Conservation (phyloP, 352 stramenopile genomes). For the Phytophthora citricola region DNA sequence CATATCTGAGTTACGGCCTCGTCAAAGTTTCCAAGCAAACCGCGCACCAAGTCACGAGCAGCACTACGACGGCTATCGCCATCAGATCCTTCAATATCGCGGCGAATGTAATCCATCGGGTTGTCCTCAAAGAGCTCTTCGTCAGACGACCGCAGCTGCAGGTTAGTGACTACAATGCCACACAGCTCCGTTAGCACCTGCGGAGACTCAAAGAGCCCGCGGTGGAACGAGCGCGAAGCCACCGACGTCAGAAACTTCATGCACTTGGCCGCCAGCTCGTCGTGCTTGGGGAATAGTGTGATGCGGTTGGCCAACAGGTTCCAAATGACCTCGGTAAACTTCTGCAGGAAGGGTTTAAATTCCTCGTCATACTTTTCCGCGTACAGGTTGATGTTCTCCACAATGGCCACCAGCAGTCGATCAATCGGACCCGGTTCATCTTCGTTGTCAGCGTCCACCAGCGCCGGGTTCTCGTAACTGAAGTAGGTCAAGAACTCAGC, state of each 20-base stretch:
- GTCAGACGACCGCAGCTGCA: conserved; percentile 95
- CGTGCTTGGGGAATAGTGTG: conserved; percentile 92
- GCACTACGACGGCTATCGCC: conserved; percentile 96
- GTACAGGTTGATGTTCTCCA: conserved; percentile 99
- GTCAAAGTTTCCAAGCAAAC: conserved; percentile 96
- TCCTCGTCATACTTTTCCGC: conserved; percentile 99
- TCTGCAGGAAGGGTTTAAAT: conserved; percentile 95
- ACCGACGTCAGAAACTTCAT: conserved; percentile 98
- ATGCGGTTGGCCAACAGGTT: conserved; percentile 76
- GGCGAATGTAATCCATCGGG: conserved; percentile 97
- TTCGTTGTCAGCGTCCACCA: conserved; percentile 94
- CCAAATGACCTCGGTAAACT: conserved; percentile 94
- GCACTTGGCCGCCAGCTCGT: conserved; percentile 95
- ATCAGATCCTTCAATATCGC: conserved; percentile 98
- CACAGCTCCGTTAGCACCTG: conserved; percentile 93
- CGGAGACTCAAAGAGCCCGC: conserved; percentile 83
- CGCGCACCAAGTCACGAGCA: conserved; percentile 95
- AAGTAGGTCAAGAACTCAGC: conserved; percentile 95
- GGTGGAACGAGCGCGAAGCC: conserved; percentile 95
- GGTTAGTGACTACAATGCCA: conserved; percentile 98
- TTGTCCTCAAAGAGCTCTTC: conserved; percentile 99
- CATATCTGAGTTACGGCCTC: conserved; percentile 95
- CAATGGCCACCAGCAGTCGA: conserved; percentile 93
- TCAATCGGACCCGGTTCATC: conserved; percentile 93
- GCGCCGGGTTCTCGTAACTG: conserved; percentile 92